A percentile compares a stretch with the other conserved stretches of the same genome.
These are phyloP conservation scores for Ustilago shanxiensis DNA, from an alignment of 1,284 basidiomycete genomes.

Conservation along the genomic window DNA sequence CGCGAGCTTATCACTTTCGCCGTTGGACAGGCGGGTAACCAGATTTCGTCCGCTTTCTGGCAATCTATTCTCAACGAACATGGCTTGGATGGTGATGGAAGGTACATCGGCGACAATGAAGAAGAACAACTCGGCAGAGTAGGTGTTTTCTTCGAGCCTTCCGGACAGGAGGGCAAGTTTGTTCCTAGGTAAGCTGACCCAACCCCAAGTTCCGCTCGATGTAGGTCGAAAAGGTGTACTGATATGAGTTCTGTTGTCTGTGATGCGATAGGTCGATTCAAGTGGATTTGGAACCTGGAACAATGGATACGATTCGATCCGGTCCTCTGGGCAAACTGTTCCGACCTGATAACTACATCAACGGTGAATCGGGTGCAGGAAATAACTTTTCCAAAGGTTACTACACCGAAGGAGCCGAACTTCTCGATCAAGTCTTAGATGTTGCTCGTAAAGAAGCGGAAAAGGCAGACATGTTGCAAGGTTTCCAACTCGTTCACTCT, in stretches of 20 bases:
- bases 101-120: constrained; percentile 64
- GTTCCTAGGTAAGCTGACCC: constrained; percentile 59
- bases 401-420: constrained; percentile 78
- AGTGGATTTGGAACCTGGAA: constrained; percentile 91
- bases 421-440: constrained; percentile 84
- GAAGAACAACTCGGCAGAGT: constrained; percentile 60
- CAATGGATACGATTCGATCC: constrained; percentile 79
- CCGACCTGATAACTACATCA: constrained; percentile 83
- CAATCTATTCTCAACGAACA: constrained; percentile 68
- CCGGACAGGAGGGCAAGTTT: constrained; percentile 64
- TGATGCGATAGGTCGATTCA: constrained; percentile 83
- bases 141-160: constrained; percentile 69
- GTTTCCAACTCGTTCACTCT: constrained; percentile 92
- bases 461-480: constrained; percentile 86
- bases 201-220: neutral
- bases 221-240: neutral
- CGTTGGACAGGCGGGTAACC: constrained; percentile 77
- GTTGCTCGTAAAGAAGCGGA: constrained; percentile 74
- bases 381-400: constrained; percentile 88
- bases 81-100: constrained; percentile 66
- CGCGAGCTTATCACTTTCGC: constrained; percentile 59
- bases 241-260: neutral
- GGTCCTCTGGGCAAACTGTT: constrained; percentile 82
- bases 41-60: constrained; percentile 72
- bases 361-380: constrained; percentile 79